Evolutionary conservation across 1,284 basidiomycete genomes (phyloP), one percentile per base, ranked within the genome.

Genomic region (Leccinum griseonigrum): DNA sequence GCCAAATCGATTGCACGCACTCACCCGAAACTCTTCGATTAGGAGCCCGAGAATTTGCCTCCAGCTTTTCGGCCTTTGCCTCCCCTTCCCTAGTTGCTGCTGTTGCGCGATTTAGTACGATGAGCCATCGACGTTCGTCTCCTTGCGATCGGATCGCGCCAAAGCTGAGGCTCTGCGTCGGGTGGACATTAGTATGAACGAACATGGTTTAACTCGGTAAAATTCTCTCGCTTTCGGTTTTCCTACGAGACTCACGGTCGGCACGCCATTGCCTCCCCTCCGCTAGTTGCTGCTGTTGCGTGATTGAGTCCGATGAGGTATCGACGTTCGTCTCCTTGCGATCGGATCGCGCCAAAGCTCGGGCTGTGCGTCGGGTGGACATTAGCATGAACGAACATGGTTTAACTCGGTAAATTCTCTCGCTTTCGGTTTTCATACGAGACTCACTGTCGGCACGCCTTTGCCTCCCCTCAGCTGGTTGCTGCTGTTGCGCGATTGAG

Each of bases 171-270:
- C 74, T 0, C 76, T 81, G n/a, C 82, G 84, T 11, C 87, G 91
- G 0, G 94, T 97, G 73, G 97, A 98, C 74, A 98, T 95, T 22
- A 22, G 22, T 74, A 98, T 99, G 97, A 97, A 99, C 76, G 97
- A 98, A 51, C 97, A 99, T 22, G 22, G 22, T 22, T 22, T 22
- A 22, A 22, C 22, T 22, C 22, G 22, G 22, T 22, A 22, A 22
- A 22, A 22, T 22, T 22, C 22, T 22, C 22, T 22, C 22, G 22
- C 22, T 22, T 22, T 22, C 88, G 94, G 93, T 22, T 22, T 22
- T 22, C 22, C 1, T 22, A 22, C 22, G 22, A 77, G 97, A 98
- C 75, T 97, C 22, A 22, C 22, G 22, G 22, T 22, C 22, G 22
- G 22, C 2, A 22, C n/a, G 85, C 88, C 22, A 3, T 29, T 4